Evolutionary conservation across 208 protist species (phyloP).

Genomic region (Acanthamoeba royreba): DNA sequence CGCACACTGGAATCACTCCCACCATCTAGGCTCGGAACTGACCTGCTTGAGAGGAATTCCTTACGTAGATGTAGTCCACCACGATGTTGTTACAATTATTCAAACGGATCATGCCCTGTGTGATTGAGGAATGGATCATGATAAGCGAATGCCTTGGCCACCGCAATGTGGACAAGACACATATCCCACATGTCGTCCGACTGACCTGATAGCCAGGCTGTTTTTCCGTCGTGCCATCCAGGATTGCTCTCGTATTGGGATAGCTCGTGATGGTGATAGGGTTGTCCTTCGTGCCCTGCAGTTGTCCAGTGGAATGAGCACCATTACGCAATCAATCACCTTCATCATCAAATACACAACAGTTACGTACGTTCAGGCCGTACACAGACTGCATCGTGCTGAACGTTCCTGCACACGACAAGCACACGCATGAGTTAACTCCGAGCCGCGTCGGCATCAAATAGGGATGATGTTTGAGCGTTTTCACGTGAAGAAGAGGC

Average conservation of each 20-base stretch:
- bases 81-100: background rate
- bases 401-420: background rate
- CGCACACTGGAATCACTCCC: too few species aligned
- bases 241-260: background rate
- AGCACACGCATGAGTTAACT: background rate
- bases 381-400: background rate
- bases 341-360: background rate
- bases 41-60: background rate
- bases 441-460: too few species aligned
- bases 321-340: background rate
- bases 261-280: background rate
- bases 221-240: background rate
- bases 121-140: background rate
- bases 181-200: background rate
- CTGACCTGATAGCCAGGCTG: background rate
- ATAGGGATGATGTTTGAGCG: too few species aligned
- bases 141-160: too few species aligned
- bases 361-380: background rate
- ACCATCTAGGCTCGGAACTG: too few species aligned
- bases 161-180: background rate
- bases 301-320: background rate
- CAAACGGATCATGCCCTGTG: background rate
- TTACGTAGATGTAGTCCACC: background rate
- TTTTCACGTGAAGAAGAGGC: too few species aligned
- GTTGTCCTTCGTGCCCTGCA: background rate